Evolutionary conservation across 352 stramenopile genomes (phyloP), one percentile per base, ranked within the genome.

Genomic region (Phytopythium ostracodes): DNA sequence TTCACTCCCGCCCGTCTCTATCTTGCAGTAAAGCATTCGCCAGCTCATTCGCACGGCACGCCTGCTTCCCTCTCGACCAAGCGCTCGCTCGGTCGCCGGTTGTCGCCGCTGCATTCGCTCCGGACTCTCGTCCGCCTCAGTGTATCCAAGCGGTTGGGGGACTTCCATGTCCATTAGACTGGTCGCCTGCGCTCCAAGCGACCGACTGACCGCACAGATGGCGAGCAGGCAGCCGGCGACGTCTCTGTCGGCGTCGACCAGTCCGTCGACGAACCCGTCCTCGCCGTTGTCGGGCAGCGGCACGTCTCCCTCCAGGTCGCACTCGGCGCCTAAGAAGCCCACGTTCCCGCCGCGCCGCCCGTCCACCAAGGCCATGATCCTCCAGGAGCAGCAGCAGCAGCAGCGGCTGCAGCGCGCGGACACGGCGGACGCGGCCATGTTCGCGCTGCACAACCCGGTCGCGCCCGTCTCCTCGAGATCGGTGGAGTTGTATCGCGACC

Each of bases 331-430:
- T 7, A 42, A 52, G 22, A 42, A 49, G 35, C 53, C 63, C 47
- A 59, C 62, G 52, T 72, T 68, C 14, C 55, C 63, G 5, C 59
- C 66, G 47, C 68, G 64, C 20, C 66, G 71, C n/a, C 75, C 72
- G 53, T 84, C 75, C 22, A 75, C 62, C 51, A 84, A 84, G 51
- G 76, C 75, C 47, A 66, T 81, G 67, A 84, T 84, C 42, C 60
- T 84, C 38, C 68, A 79, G 56, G 70, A 76, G 35, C 67, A 77
- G 12, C 63, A 73, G 20, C 49, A 64, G 43, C 55, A 59, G 20
- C 66, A 66, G 18, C 47, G 50, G 38, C 68, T 85, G 47, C 43
- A 60, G 18, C 75, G 76, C 55, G 67, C 74, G n/a, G 74, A 82
- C 49, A 86, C 74, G 6, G 64, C 68, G 14, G 73, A 84, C 44